A percentile compares a stretch with the other conserved stretches of the same genome.
phyloP scores from a whole-genome alignment of 2,329 filamentous ascomycete genomes.

The Bisporella sp. region DNA sequence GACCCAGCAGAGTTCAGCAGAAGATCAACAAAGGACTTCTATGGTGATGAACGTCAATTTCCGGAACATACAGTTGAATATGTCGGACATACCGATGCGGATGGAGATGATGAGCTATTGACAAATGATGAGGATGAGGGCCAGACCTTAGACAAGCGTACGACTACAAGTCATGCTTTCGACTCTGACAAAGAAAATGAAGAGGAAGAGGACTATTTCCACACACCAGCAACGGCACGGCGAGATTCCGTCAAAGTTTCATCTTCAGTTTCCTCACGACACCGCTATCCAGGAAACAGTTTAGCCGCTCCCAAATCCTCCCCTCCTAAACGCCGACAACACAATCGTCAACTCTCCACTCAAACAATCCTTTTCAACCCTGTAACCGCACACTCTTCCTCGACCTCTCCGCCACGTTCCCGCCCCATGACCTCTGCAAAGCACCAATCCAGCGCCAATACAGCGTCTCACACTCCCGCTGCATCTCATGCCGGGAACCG shows the following conservation, averaged over 20 bases:
- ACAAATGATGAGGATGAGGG: constrained; percentile 69
- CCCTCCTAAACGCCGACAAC: constrained; percentile 29
- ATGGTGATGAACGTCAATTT: constrained; percentile 4
- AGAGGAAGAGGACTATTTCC: constrained; percentile 47
- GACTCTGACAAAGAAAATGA: constrained; percentile 27
- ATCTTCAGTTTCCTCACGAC: constrained; percentile 8
- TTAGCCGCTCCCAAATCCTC: constrained; percentile 9
- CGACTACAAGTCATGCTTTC: constrained; percentile 20
- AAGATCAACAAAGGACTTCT: constrained; percentile 34
- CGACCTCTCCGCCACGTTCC: constrained; percentile 30
- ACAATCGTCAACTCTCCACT: constrained; percentile 69
- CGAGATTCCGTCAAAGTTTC: constrained; percentile 23
- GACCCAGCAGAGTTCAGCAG: constrained; percentile 53
- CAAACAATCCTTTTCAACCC: constrained; percentile 84
- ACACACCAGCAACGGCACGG: constrained; percentile 39
- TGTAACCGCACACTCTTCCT: constrained; percentile 37
- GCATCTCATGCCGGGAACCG: constrained; percentile 11
- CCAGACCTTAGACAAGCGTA: constrained; percentile 40
- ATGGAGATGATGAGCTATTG: constrained; percentile 80
- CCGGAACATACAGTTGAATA: background rate
- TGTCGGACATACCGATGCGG: constrained; percentile 54
- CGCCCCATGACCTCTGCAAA: constrained; percentile 31
- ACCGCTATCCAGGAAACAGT: background rate
- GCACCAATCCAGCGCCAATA: constrained; percentile 21
- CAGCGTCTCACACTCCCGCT: constrained; percentile 18